Evolutionary conservation across 1,284 basidiomycete species (phyloP).

Genomic region (Cerrena zonata): DNA sequence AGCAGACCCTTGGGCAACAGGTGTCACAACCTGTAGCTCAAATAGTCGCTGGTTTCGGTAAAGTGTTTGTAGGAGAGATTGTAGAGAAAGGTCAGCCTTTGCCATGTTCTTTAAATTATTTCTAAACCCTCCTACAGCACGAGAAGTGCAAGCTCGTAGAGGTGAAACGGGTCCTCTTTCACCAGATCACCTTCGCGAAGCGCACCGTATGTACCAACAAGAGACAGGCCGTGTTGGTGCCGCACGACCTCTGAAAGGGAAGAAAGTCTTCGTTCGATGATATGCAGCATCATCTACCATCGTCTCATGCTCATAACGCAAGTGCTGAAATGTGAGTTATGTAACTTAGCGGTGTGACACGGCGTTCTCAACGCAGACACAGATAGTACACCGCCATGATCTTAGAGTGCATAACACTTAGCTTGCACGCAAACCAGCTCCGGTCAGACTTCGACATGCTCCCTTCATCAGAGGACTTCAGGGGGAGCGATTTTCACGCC

Average conservation of each 20-base stretch:
- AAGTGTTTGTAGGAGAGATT: slow-evolving; percentile 90
- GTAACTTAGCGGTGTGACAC: no score
- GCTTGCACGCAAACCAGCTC: no score
- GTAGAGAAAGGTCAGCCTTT: slow-evolving; percentile 71
- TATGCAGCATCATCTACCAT: background rate
- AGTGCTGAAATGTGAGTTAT: no score
- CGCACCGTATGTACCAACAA: slow-evolving; percentile 76
- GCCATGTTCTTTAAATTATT: background rate
- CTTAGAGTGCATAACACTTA: no score
- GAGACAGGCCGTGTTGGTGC: slow-evolving; percentile 76
- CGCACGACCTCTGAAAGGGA: slow-evolving; percentile 59
- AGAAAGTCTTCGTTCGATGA: slow-evolving; percentile 60
- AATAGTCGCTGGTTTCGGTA: slow-evolving; percentile 81
- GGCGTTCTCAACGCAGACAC: no score
- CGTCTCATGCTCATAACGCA: no score
- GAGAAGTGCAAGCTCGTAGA: slow-evolving; percentile 66
- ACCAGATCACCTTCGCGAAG: slow-evolving; percentile 83
- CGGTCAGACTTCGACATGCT: no score
- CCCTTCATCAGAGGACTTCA: no score
- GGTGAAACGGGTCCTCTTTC: slow-evolving; percentile 74
- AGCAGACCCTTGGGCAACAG: slow-evolving; percentile 76
- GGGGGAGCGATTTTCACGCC: no score
- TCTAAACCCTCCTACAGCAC: slow-evolving; percentile 41
- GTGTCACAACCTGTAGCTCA: slow-evolving; percentile 83
- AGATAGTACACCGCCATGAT: no score